A percentile compares a stretch with the other conserved stretches of the same genome.
Conservation (phyloP, 352 stramenopile species). For the Globisporangium perplexum region DNA sequence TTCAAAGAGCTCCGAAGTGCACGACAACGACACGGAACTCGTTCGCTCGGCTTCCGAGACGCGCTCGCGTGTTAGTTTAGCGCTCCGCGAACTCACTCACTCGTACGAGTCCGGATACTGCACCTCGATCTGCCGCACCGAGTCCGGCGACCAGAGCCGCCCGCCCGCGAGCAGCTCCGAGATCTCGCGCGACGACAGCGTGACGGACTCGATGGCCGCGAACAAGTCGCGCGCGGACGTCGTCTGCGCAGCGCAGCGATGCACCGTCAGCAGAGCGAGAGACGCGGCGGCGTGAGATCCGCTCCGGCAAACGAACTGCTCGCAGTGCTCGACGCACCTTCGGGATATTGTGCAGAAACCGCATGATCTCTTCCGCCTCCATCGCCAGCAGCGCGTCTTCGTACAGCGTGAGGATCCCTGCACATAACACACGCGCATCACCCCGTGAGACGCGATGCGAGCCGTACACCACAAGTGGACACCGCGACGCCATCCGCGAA, state of each 20-base stretch:
- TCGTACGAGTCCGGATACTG: slow-evolving; percentile 81
- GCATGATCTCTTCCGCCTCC: slow-evolving; percentile 74
- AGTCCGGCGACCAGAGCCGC: slow-evolving; percentile 73
- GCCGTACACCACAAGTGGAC: not conserved
- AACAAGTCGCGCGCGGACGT: slow-evolving; percentile 62
- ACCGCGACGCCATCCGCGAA: too few species aligned
- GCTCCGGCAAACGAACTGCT: too few species aligned
- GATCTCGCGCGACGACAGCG: slow-evolving; percentile 69
- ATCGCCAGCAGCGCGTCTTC: slow-evolving; percentile 64
- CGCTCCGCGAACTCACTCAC: slow-evolving; percentile 13
- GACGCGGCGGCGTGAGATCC: not conserved
- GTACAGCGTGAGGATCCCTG: slow-evolving; percentile 66
- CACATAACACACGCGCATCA: not conserved
- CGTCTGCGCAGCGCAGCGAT: slow-evolving; percentile 15
- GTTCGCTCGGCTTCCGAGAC: too few species aligned
- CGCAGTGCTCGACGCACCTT: slow-evolving; percentile 24
- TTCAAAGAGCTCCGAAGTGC: too few species aligned
- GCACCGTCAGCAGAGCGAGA: not conserved
- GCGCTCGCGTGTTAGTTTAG: too few species aligned
- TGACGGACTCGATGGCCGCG: slow-evolving; percentile 51
- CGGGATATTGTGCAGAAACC: slow-evolving; percentile 73
- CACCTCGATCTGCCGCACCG: slow-evolving; percentile 45
- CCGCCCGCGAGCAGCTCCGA: slow-evolving; percentile 57
- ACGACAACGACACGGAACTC: too few species aligned
- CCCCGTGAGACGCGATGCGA: not conserved